Evolutionary conservation across 1,139 yeast species (phyloP), one percentile per base, ranked within the genome.

Genomic region (Taiozyma sp.): DNA sequence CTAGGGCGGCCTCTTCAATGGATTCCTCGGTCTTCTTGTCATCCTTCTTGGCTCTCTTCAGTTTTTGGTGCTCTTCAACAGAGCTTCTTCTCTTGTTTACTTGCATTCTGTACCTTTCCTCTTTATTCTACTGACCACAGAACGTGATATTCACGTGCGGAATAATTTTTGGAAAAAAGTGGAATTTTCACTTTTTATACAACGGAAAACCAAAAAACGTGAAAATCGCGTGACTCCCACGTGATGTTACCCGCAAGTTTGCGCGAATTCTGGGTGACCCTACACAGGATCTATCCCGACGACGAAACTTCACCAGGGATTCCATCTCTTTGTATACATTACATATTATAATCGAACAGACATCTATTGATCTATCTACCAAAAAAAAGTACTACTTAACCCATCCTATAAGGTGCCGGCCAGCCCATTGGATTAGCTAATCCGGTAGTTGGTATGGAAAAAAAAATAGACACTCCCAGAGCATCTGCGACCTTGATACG

Each of bases 71-170:
- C 12, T 47, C 53, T 2, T 45, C 53, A 27, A 46, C 34, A 13
- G 44, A 45, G 27, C 42, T 28, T 56, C 42, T 28, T 56, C 58
- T 54, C 36, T 53, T 55, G 46, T 54, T 55, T 28, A 51, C 57
- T 51, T 52, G 54, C 58, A 54, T 57, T 45, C 41, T 54, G 14
- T 48, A 44, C 49, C 23, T 47, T 23, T 38, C 27, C 27, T 49
- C 38, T 45, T 47, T 36, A 44, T 49, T 40, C 44, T 38, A 39
- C 14, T n/a, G 19, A 29, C 38, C 29, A 49, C 50, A 57, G 53
- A 57, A 53, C 57, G 57, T 58, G 63, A 58, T 55, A 36, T 49
- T 58, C 64, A 61, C 65, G 65, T 61, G 65, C 3, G 59, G 59
- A 51, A 50, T 52, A 22, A 4, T 23, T 22, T 22, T 19, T 19